These are phyloP conservation scores for Dentipellis fragilis DNA, from an alignment of 768 basidiomycete genomes.

Conservation along the genomic window DNA sequence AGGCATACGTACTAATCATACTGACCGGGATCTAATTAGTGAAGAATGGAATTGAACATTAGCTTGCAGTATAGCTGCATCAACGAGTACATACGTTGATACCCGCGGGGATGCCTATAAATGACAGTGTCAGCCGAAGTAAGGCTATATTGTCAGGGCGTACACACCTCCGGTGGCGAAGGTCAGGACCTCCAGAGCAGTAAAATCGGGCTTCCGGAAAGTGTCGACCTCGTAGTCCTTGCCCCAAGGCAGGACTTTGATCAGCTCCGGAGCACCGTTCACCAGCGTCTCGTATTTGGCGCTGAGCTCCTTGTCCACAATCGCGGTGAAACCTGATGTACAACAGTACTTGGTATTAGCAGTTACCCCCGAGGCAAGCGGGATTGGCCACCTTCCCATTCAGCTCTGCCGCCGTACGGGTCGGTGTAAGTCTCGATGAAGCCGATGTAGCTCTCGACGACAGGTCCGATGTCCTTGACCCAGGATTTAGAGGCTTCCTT, in stretches of 20 bases:
- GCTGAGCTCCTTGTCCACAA: constrained; percentile 77
- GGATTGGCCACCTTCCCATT: constrained; percentile 68
- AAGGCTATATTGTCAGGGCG: background rate
- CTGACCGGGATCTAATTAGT: background rate
- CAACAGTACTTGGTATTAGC: background rate
- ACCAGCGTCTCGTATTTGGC: constrained; percentile 76
- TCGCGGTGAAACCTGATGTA: constrained; percentile 67
- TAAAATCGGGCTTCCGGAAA: constrained; percentile 84
- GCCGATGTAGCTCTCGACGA: constrained; percentile 83
- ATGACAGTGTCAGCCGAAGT: background rate
- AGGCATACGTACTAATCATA: background rate
- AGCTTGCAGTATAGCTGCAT: background rate
- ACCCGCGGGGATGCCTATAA: constrained; percentile 69
- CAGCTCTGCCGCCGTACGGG: constrained; percentile 83
- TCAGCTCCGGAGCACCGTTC: constrained; percentile 62
- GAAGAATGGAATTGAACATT: background rate
- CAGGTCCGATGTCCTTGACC: constrained; percentile 82
- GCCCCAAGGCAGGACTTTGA: constrained; percentile 82
- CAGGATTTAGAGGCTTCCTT: constrained; percentile 68
- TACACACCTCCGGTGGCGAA: constrained; percentile 73
- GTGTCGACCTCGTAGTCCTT: constrained; percentile 34
- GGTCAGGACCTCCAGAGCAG: constrained; percentile 70
- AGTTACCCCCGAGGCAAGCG: background rate
- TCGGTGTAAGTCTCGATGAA: constrained; percentile 78
- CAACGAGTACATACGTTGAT: constrained; percentile 51